phyloP scores from a whole-genome alignment of 331 rosid species.

The Pyrus hybrid region DNA sequence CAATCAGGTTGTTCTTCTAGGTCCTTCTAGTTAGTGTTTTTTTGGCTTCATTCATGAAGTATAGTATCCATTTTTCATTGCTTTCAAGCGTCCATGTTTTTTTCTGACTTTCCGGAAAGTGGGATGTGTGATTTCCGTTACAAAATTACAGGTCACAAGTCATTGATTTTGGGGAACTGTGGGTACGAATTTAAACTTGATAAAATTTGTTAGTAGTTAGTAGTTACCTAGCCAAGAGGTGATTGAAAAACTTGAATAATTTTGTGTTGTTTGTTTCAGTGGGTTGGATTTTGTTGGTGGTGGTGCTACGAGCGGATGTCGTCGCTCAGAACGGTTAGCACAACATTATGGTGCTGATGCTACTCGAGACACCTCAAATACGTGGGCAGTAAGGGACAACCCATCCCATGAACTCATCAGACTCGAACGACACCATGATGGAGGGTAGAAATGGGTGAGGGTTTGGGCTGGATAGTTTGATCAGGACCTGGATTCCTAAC shows the following conservation, averaged over 20 bases:
- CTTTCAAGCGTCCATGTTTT: background rate
- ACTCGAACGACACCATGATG: conserved; percentile 46
- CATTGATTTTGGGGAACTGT: too few species aligned
- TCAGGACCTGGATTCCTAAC: conserved; percentile 67
- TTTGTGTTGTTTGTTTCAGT: too few species aligned
- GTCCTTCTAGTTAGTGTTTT: background rate
- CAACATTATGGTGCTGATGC: too few species aligned
- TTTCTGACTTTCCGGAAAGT: background rate
- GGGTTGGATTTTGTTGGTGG: too few species aligned
- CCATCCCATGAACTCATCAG: conserved; percentile 48
- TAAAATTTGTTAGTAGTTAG: too few species aligned
- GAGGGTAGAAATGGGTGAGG: conserved; percentile 62
- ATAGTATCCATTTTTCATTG: background rate
- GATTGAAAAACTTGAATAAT: too few species aligned
- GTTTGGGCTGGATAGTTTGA: conserved; percentile 34
- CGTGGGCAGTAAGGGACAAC: conserved; percentile 83
- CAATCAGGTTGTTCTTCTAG: background rate
- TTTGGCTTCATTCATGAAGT: background rate
- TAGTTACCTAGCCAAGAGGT: too few species aligned
- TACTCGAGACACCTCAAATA: too few species aligned
- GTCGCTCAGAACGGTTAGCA: too few species aligned
- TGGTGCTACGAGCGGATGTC: too few species aligned
- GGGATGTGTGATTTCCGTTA: background rate
- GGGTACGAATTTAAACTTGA: too few species aligned
- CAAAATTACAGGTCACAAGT: background rate